Base-by-base conservation (phyloP, 345 rosid genomes). In the Firmiana major region DNA sequence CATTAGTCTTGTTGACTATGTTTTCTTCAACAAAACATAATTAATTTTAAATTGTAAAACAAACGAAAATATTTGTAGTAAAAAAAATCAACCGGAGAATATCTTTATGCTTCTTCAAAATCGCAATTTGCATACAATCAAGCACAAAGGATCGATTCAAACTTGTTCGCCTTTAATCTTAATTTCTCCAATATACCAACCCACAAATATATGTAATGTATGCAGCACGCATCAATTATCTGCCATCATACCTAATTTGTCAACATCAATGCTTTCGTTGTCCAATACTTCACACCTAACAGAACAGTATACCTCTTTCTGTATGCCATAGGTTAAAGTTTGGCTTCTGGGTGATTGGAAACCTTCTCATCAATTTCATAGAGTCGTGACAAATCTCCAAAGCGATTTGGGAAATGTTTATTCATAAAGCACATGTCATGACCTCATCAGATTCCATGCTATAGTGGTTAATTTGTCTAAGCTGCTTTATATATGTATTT, bases 381-480 rank as follows among this genome's bases (percentile, higher is more conserved):
- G 46, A 21, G 17, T 19, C 17, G 0, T 21, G 28, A 9, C 62
- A 57, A 21, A 19, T 53, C 3, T 48, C 42, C 42, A 40, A 40
- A 5, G 6, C 6, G 6, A 40, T 40, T 40, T 3, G 5, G 6
- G n/a, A 16, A 5, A 51, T 15, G 0, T 2, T 28, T 24, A 16
- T 7, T 19, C 9, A 6, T 31, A 40, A 71, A 17, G 59, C 16
- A 17, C 74, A 28, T 51, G 26, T 43, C 54, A 67, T 31, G 22
- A 51, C 31, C 43, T 28, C 59, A 19, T 70, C 59, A 70, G 28
- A 60, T 17, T 70, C 74, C 60, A 70, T 49, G 60, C 74, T 42
- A 48, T 48, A 15, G 7, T 10, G 43, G 54, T 68, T 31, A 31
- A 10, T n/a, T n/a, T 40, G 31, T 48, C 58, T 48, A 0, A 28